Evolutionary conservation across 495 filamentous ascomycete species (phyloP).

Genomic region (Trichoderma orchidacearum): DNA sequence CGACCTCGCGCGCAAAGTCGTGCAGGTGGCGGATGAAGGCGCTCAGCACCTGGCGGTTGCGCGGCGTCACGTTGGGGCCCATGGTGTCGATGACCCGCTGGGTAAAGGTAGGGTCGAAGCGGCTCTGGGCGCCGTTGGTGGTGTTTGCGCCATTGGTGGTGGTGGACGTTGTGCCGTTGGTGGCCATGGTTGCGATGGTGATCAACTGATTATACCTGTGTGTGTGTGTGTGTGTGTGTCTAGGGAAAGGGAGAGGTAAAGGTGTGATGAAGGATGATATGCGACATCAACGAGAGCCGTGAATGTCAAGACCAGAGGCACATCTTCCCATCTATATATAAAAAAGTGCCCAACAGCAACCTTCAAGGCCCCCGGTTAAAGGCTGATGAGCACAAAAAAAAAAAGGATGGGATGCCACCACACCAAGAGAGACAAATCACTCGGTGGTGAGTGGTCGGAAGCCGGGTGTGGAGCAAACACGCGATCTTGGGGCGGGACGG

Average conservation of each 20-base stretch:
- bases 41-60: conserved; percentile 50
- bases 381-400: no score
- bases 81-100: conserved; percentile 60
- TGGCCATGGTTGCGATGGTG: conserved; percentile 10
- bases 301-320: no score
- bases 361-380: no score
- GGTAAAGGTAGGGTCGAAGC: conserved; percentile 68
- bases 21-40: conserved; percentile 63
- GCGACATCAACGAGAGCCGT: no score
- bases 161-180: conserved; percentile 8
- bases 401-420: no score
- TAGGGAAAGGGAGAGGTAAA: not conserved
- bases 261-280: not conserved
- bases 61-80: conserved; percentile 56
- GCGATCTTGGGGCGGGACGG: no score
- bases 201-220: not conserved
- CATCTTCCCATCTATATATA: no score
- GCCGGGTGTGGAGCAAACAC: no score
- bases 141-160: conserved; percentile 7
- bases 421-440: no score
- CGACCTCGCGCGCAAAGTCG: conserved; percentile 72
- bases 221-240: not conserved
- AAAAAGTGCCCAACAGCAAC: no score
- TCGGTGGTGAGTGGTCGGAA: no score
- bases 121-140: conserved; percentile 11